These are phyloP conservation scores for Vicia villosa DNA, from an alignment of 306 rosid species.

Conservation along the genomic window DNA sequence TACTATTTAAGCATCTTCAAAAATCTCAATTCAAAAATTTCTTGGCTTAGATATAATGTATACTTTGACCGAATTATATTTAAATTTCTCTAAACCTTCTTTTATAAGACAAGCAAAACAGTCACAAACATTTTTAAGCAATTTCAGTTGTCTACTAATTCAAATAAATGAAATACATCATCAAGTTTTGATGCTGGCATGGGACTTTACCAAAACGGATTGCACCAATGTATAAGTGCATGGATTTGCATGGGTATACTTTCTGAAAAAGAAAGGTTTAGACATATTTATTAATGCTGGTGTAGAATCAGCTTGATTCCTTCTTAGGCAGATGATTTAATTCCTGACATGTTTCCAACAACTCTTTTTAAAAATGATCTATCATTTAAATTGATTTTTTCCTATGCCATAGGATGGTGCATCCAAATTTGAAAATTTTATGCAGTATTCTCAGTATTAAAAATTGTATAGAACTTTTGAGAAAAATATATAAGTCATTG, in stretches of 20 bases:
- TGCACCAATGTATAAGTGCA: conserved; percentile 14
- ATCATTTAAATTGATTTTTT: not conserved
- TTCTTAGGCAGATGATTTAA: not conserved
- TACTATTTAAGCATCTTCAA: conserved; percentile 15
- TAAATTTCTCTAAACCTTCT: not conserved
- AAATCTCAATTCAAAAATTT: not conserved
- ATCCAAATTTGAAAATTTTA: conserved; percentile 18
- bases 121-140: conserved; percentile 6
- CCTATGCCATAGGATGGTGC: conserved; percentile 16
- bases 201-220: not conserved
- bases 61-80: conserved; percentile 5
- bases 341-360: conserved; percentile 13
- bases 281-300: conserved; percentile 11
- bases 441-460: not conserved
- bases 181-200: conserved; percentile 9
- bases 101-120: conserved; percentile 17
- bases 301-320: conserved; percentile 1
- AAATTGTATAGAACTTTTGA: conserved; percentile 19
- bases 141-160: conserved; percentile 18
- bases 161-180: conserved; percentile 12
- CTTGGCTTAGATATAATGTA: not conserved
- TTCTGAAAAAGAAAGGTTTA: not conserved
- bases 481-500: not conserved
- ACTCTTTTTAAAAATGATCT: conserved; percentile 4
- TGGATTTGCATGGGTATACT: not conserved